These are phyloP conservation scores for Solanum sitiens DNA, from an alignment of 257 asterid genomes.

Conservation along the genomic window DNA sequence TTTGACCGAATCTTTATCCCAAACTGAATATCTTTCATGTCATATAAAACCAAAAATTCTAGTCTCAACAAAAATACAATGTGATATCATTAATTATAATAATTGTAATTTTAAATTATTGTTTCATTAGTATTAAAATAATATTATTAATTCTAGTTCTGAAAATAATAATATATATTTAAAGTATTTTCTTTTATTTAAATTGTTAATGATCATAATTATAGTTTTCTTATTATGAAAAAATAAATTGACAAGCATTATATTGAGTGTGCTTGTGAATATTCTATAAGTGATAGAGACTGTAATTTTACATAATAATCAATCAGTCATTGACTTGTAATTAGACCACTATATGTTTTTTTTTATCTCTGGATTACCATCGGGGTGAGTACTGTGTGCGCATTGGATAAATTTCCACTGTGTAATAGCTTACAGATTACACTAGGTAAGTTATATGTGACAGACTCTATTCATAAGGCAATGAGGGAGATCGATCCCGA, in stretches of 20 bases:
- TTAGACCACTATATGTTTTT: background rate
- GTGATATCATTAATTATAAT: background rate
- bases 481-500: background rate
- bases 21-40: background rate
- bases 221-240: background rate
- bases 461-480: background rate
- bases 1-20: too few species aligned
- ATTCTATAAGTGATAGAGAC: background rate
- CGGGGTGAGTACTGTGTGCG: background rate
- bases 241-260: background rate
- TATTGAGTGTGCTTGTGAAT: background rate
- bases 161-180: background rate
- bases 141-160: background rate
- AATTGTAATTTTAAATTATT: background rate
- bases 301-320: background rate
- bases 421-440: too few species aligned
- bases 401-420: too few species aligned
- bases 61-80: background rate
- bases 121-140: background rate
- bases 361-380: too few species aligned
- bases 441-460: background rate
- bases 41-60: background rate
- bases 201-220: background rate
- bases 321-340: background rate
- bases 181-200: background rate